These are phyloP conservation scores for Fraxinus paxiana DNA, from an alignment of 305 asterid genomes.

Conservation along the genomic window DNA sequence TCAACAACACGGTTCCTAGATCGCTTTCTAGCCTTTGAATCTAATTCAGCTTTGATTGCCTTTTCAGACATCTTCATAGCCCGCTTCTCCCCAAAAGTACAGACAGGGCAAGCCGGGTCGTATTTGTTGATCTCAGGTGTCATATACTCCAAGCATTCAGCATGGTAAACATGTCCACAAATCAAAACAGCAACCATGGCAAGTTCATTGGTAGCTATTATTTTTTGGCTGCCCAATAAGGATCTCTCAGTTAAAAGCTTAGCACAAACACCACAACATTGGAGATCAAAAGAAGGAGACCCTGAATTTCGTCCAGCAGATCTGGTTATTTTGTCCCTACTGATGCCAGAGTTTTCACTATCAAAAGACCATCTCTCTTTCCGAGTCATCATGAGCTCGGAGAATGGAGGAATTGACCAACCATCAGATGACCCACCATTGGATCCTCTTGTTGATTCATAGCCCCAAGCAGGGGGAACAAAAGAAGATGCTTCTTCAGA, in stretches of 20 bases:
- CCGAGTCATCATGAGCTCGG: constrained; percentile 53
- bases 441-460: constrained; percentile 68
- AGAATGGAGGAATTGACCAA: constrained; percentile 71
- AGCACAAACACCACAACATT: constrained; percentile 76
- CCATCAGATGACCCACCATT: constrained; percentile 76
- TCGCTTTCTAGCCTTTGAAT: constrained; percentile 52
- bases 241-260: constrained; percentile 67
- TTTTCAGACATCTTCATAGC: constrained; percentile 73
- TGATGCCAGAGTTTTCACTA: constrained; percentile 62
- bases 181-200: constrained; percentile 76
- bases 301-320: constrained; percentile 53
- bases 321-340: constrained; percentile 56
- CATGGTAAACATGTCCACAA: constrained; percentile 87
- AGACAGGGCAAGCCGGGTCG: constrained; percentile 89
- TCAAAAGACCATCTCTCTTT: constrained; percentile 96
- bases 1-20: constrained; percentile 60
- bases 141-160: constrained; percentile 90
- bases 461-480: constrained; percentile 57
- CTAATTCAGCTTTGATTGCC: constrained; percentile 73
- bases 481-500: constrained; percentile 65
- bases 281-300: constrained; percentile 55
- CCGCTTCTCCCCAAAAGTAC: constrained; percentile 85
- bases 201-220: constrained; percentile 61
- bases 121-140: constrained; percentile 72
- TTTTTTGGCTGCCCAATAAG: constrained; percentile 59